Base-by-base conservation (phyloP, 2,329 filamentous ascomycete species). In the Xylaria sp. region DNA sequence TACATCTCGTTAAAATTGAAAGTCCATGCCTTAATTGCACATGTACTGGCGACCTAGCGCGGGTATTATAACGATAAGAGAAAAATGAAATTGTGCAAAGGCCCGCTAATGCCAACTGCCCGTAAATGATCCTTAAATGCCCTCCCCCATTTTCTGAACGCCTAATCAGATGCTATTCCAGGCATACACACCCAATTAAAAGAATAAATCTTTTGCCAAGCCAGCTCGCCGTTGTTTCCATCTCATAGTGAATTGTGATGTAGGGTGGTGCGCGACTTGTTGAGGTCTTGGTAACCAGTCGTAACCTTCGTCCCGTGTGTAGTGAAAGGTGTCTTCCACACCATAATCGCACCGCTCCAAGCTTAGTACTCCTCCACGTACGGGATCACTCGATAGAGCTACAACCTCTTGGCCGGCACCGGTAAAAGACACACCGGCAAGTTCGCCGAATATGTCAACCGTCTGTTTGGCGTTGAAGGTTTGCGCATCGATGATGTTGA, bases 361-460 rank as follows among this genome's bases (percentile, higher is more conserved):
- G 74, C 89, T 85, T 72, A 92, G 78, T 36, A 93, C 78, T 1
- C 92, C 92, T 41, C 92, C 92, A 43, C 91, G 87, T 62, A 83
- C 81, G 43, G 78, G 79, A 73, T 94, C 92, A 57, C 85, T 86
- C 73, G 91, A 92, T 10, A 92, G 85, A 2, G 93, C 83, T 60
- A 89, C 86, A n/a, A 95, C 78, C 63, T 90, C 87, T 63, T 87
- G 85, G 0, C 91, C 92, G 57, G 89, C 88, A 46, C 90, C 87
- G 4, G 89, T 83, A 71, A 94, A 90, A 23, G 84, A 83, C 4
- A 92, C 81, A 20, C 92, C 92, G 8, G 87, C 91, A 67, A 93
- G 87, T 74, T 93, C 90, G 41, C 92, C 91, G 77, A 94, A 93
- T 63, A 94, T 85, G 68, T 92, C 90, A 10, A 94, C 80, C 0